Conservation (phyloP, 2,329 filamentous ascomycete genomes). For the Talaromyces amestolkiae region DNA sequence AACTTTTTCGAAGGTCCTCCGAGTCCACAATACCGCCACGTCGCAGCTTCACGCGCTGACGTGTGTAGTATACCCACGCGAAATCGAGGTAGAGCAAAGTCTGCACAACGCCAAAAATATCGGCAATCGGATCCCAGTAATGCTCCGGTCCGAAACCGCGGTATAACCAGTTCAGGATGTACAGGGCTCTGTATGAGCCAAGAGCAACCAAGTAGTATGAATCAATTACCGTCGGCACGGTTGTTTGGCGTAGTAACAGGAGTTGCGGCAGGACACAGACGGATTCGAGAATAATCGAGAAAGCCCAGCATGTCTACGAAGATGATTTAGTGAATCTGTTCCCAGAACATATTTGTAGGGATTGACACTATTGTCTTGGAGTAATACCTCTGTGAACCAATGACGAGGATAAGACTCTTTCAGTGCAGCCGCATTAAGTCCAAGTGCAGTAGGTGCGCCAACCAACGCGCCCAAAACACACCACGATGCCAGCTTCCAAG, state of each 20-base stretch:
- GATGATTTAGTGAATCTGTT: constrained; percentile 20
- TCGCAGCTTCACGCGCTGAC: constrained; percentile 90
- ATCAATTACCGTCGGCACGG: constrained; percentile 90
- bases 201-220: constrained; percentile 91
- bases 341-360: background rate
- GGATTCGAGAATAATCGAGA: constrained; percentile 89
- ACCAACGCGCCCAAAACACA: constrained; percentile 65
- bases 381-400: constrained; percentile 41
- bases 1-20: constrained; percentile 81
- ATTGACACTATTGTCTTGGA: background rate
- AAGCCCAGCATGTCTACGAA: constrained; percentile 72
- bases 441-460: constrained; percentile 65
- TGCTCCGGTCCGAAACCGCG: constrained; percentile 60
- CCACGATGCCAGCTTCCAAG: constrained; percentile 83
- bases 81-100: constrained; percentile 90
- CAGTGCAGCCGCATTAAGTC: constrained; percentile 60
- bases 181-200: constrained; percentile 82
- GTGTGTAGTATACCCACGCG: constrained; percentile 92
- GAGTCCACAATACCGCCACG: constrained; percentile 84
- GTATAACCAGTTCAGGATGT: constrained; percentile 87
- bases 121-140: constrained; percentile 67
- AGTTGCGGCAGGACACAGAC: constrained; percentile 88
- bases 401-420: constrained; percentile 43
- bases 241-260: constrained; percentile 88
- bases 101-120: constrained; percentile 85